phyloP scores from a whole-genome alignment of 2,329 filamentous ascomycete species.

The Alternaria sp. region DNA sequence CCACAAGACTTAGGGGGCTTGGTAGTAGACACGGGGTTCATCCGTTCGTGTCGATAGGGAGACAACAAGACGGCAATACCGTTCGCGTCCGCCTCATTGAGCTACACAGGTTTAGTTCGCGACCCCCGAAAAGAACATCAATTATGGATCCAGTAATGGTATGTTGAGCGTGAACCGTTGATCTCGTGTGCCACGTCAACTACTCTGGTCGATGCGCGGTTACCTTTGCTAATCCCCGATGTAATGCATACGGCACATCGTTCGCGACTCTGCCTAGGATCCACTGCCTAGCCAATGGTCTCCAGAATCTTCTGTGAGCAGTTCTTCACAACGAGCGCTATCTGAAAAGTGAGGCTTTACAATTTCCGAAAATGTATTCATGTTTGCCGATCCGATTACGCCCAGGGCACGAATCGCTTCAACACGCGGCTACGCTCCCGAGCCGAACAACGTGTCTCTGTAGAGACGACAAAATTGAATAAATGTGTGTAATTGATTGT shows the following conservation, averaged over 20 bases:
- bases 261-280: neutral
- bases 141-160: neutral
- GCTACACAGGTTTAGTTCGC: neutral
- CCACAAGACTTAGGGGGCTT: neutral
- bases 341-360: conserved; percentile 3
- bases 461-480: neutral
- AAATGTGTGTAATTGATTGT: neutral
- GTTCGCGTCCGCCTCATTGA: neutral
- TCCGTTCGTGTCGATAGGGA: neutral
- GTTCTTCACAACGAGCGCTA: neutral
- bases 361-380: neutral
- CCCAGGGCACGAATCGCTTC: neutral
- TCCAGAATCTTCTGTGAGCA: neutral
- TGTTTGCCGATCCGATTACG: conserved; percentile 6
- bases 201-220: neutral
- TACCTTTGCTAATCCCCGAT: neutral
- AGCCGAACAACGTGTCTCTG: neutral
- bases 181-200: conserved; percentile 4
- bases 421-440: neutral
- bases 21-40: neutral
- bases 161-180: neutral
- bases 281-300: neutral
- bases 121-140: neutral
- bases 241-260: conserved; percentile 1
- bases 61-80: neutral